Base-by-base conservation (phyloP, 805 yeast species). In the Blastobotrys mokoenaii region DNA sequence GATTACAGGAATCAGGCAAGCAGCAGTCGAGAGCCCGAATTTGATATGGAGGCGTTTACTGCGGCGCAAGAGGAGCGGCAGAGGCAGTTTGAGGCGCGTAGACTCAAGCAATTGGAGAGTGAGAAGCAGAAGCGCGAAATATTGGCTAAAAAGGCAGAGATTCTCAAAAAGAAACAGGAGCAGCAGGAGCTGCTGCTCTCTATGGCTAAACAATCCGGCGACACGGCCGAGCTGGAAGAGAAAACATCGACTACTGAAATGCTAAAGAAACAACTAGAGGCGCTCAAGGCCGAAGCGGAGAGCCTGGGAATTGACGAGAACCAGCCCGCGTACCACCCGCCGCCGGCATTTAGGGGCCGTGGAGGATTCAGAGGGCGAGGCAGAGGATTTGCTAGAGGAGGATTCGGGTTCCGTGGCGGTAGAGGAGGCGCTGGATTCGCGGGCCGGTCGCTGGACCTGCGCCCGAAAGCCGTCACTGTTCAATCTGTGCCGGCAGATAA, bases 41-140 rank as follows among this genome's bases (percentile, higher is more conserved):
- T 68, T 22, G 70, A 71, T 44, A 34, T 67, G n/a, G 73, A 70
- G 33, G 65, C 59, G 9, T 60, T 69, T 43, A 59, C 58, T 25
- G 54, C 56, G 25, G 51, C 60, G 47, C 76, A 71, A 51, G 62
- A 52, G 5, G 66, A 60, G 45, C 66, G 62, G 50, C 77, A 73
- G 52, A 58, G 55, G 47, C 67, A 60, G 51, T 68, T 66, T 51
- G 72, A 69, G 47, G 69, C 59, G 46, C 65, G 65, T 48, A 62
- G 60, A 50, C 57, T 51, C 14, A 60, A 63, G 51, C 63, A 63
- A 51, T 54, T 60, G 36, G 66, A 55, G 37, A 56, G 59, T 40
- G 65, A 64, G 16, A 62, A 55, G 6, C 57, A 60, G 42, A 51
- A 70, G 38, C 59, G 49, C 54, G 60, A 51, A 15, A 52, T 73